Percentiles rank a stretch among this genome's conserved stretches.
Conservation (phyloP, 2,329 filamentous ascomycete species). For the Hymenoscyphus repandus region DNA sequence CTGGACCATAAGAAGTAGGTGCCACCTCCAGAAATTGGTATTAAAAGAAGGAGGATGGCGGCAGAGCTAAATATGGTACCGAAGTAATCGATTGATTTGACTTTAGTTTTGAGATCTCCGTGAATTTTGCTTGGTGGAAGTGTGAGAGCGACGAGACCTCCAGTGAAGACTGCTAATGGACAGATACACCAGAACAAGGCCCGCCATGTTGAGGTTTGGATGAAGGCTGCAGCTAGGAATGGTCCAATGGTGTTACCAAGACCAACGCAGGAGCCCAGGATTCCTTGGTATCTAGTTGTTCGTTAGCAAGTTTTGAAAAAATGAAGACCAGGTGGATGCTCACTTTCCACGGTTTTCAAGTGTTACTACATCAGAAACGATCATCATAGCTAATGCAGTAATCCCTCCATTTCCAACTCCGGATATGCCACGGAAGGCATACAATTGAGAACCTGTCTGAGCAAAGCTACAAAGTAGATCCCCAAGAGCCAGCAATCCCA, state of each 20-base stretch:
- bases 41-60: constrained; percentile 54
- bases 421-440: constrained; percentile 54
- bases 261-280: constrained; percentile 37
- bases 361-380: constrained; percentile 55
- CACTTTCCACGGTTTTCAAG: constrained; percentile 54
- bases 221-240: constrained; percentile 39
- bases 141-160: constrained; percentile 40
- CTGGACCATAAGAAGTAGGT: constrained; percentile 52
- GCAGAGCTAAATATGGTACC: constrained; percentile 50
- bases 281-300: constrained; percentile 36
- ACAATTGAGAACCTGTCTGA: constrained; percentile 51
- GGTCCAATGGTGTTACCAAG: constrained; percentile 40
- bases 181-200: constrained; percentile 46
- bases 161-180: constrained; percentile 44
- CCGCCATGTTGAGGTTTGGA: constrained; percentile 36
- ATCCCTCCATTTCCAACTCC: constrained; percentile 60
- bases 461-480: constrained; percentile 56
- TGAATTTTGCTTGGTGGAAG: constrained; percentile 48
- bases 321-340: constrained; percentile 1
- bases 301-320: not conserved
- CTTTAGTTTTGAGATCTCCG: constrained; percentile 40
- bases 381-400: constrained; percentile 54
- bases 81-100: constrained; percentile 53
- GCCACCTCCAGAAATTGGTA: constrained; percentile 58
- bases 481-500: constrained; percentile 47